Conservation (phyloP, 179 eudicot species). For the Amaranthus tricolor region DNA sequence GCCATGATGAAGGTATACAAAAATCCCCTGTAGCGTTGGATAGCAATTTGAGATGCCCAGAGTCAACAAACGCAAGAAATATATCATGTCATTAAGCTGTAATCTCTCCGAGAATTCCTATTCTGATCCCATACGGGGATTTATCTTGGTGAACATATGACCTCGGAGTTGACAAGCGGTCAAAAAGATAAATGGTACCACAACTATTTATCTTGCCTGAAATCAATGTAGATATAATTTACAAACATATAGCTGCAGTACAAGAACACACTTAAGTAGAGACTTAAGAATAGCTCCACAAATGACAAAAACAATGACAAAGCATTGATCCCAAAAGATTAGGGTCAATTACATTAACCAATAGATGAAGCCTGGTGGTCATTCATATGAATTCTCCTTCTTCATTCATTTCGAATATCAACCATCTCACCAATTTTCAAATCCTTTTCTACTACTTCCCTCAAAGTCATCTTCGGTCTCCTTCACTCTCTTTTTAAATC, state of each 20-base stretch:
- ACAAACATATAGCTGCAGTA: background rate
- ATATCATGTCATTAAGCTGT: background rate
- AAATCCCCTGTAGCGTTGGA: background rate
- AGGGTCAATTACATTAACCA: too few species aligned
- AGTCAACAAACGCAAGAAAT: background rate
- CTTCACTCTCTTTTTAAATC: too few species aligned
- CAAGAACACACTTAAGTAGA: background rate
- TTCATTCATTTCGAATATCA: too few species aligned
- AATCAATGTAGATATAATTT: background rate
- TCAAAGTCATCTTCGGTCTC: too few species aligned
- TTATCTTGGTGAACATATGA: slow-evolving; percentile 6
- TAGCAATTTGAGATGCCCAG: background rate
- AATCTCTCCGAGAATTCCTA: slow-evolving; percentile 10
- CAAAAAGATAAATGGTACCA: background rate
- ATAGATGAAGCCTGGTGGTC: too few species aligned
- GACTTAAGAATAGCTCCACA: background rate
- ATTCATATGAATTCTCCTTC: too few species aligned
- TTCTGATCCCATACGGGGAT: slow-evolving; percentile 4
- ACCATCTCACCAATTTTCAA: too few species aligned
- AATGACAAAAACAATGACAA: too few species aligned
- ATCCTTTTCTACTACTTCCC: too few species aligned
- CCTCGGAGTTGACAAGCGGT: background rate
- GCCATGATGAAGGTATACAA: slow-evolving; percentile 1
- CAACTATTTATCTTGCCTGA: slow-evolving; percentile 7
- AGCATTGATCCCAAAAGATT: too few species aligned